phyloP scores from a whole-genome alignment of 352 stramenopile species.

The Globisporangium heterothallicum region DNA sequence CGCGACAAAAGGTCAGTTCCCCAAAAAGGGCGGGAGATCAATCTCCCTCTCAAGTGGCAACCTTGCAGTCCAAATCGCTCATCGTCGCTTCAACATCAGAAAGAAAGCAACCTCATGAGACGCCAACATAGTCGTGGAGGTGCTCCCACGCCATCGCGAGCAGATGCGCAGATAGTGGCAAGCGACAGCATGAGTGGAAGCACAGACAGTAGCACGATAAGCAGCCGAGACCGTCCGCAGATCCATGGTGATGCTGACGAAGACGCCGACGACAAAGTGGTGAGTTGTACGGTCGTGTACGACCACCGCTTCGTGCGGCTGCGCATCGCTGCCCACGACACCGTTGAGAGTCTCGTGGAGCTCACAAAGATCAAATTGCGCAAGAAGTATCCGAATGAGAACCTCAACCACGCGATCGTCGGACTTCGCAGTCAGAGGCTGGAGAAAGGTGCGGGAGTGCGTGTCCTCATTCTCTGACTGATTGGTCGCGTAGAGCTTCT shows the following conservation, averaged over 20 bases:
- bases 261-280: not conserved
- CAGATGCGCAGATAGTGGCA: too few relatives aligned
- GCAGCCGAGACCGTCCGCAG: not conserved
- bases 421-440: constrained; percentile 3
- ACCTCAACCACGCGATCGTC: not conserved
- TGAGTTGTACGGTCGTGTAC: constrained; percentile 4
- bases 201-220: not conserved
- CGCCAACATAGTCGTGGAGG: not conserved
- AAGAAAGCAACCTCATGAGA: not conserved
- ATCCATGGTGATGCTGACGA: not conserved
- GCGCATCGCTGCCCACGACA: not conserved
- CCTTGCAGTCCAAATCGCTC: not conserved
- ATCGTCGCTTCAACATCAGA: not conserved
- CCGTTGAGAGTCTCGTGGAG: constrained; percentile 3
- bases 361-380: constrained; percentile 9
- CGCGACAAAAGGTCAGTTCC: not conserved
- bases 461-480: not conserved
- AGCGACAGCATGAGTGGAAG: not conserved
- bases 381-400: constrained; percentile 5
- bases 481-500: not conserved
- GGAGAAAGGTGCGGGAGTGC: constrained; percentile 1
- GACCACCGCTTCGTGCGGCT: constrained; percentile 4
- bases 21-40: not conserved
- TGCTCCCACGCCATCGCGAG: too few relatives aligned
- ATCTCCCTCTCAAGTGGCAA: not conserved